Percentiles rank a stretch among this genome's conserved stretches.
Evolutionary conservation across 176 grass and related monocot genomes (phyloP).

Genomic region (Ampelocalamus luodianensis): DNA sequence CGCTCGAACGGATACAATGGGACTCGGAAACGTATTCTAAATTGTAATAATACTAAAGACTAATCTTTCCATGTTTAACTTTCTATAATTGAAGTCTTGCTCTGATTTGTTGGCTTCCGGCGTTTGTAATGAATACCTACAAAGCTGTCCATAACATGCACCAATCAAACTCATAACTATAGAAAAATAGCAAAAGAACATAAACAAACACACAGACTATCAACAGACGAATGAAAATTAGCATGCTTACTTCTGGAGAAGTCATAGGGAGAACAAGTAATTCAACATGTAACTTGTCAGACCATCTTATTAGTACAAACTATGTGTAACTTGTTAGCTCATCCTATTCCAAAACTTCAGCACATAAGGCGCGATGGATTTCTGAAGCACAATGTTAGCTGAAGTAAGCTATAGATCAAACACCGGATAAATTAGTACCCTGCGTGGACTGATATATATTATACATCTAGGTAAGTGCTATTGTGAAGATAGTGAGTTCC

Average conservation of each 20-base stretch:
- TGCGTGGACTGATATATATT: not conserved
- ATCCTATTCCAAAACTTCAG: not conserved
- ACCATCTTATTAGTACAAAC: not conserved
- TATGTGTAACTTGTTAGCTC: constrained; percentile 4
- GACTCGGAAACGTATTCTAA: too few species aligned
- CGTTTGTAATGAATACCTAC: too few species aligned
- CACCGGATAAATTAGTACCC: not conserved
- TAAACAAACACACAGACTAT: not conserved
- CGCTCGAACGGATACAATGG: too few species aligned
- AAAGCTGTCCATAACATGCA: not conserved
- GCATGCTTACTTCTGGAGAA: not conserved
- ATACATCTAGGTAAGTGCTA: not conserved
- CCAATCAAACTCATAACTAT: not conserved
- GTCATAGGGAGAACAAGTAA: not conserved
- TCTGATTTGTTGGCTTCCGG: too few species aligned
- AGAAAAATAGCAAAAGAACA: not conserved
- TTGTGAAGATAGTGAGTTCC: not conserved
- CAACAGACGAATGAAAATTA: not conserved
- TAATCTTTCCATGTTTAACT: too few species aligned
- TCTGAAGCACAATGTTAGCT: not conserved
- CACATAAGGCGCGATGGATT: not conserved
- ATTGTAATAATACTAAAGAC: too few species aligned
- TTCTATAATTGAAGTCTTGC: too few species aligned
- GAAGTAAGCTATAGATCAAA: not conserved
- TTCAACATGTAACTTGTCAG: constrained; percentile 1